phyloP scores from a whole-genome alignment of 352 stramenopile genomes.

The Phytopythium chamaehyphon region DNA sequence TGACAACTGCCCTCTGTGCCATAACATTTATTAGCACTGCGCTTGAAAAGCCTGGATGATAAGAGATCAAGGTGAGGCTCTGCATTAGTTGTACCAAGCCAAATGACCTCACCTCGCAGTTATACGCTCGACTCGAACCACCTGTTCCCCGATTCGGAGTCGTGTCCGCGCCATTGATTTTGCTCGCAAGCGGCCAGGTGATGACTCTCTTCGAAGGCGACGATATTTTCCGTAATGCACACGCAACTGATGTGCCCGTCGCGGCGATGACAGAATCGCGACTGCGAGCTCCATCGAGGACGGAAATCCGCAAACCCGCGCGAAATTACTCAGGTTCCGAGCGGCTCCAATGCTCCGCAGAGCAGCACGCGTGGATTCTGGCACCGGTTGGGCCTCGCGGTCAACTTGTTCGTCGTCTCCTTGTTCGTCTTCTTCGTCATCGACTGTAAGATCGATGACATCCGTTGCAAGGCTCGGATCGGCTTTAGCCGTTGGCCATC shows the following conservation, averaged over 20 bases:
- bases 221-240: not conserved
- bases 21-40: not conserved
- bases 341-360: not conserved
- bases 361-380: no score
- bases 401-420: no score
- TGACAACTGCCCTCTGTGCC: conserved; percentile 1
- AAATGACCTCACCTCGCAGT: conserved; percentile 17
- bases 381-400: no score
- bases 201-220: no score
- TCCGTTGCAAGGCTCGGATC: no score
- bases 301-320: not conserved
- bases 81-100: conserved; percentile 1
- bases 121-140: conserved; percentile 19
- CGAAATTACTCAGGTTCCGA: not conserved
- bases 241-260: not conserved
- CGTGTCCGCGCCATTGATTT: not conserved
- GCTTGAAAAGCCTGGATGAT: conserved; percentile 2
- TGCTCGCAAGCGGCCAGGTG: not conserved
- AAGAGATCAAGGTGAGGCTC: conserved; percentile 3
- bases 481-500: no score
- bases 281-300: not conserved
- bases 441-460: no score
- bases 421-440: no score
- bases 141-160: not conserved
- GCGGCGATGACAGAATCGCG: no score